phyloP scores from a whole-genome alignment of 176 grass and related monocot species.

The Eremochloa ophiuroides region DNA sequence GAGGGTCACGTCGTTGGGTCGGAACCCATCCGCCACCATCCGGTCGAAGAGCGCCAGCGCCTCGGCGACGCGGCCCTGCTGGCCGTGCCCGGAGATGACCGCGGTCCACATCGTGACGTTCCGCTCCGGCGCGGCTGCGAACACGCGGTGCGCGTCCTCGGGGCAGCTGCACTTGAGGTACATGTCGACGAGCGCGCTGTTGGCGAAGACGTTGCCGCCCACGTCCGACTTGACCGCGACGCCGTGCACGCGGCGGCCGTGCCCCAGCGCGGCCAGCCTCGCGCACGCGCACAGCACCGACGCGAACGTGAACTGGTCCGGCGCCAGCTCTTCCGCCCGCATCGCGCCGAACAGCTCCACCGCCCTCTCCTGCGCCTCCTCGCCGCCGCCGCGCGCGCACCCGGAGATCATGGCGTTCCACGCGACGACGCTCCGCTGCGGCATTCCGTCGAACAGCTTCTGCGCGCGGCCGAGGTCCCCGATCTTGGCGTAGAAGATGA shows the following conservation, averaged over 20 bases:
- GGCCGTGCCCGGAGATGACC: slow-evolving; percentile 46
- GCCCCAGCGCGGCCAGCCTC: slow-evolving; percentile 42
- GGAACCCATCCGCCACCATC: slow-evolving; percentile 30
- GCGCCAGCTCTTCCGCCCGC: slow-evolving; percentile 28
- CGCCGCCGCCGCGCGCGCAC: slow-evolving; percentile 20
- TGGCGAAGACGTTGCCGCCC: slow-evolving; percentile 38
- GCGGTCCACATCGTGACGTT: slow-evolving; percentile 52
- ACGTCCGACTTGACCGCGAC: slow-evolving; percentile 34
- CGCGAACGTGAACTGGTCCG: slow-evolving; percentile 63
- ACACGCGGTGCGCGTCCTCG: slow-evolving; percentile 38
- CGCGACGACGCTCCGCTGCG: slow-evolving; percentile 23
- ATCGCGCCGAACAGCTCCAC: slow-evolving; percentile 29
- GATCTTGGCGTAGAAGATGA: slow-evolving; percentile 48
- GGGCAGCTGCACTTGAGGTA: slow-evolving; percentile 58
- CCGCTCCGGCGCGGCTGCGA: slow-evolving; percentile 30
- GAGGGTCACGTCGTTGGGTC: slow-evolving; percentile 48
- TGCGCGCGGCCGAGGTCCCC: slow-evolving; percentile 34
- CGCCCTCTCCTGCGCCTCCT: slow-evolving; percentile 6
- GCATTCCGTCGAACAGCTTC: slow-evolving; percentile 48
- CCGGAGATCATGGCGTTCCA: slow-evolving; percentile 60
- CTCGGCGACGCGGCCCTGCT: slow-evolving; percentile 34
- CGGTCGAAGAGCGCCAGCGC: slow-evolving; percentile 37
- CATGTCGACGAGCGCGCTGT: slow-evolving; percentile 52
- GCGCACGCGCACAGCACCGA: slow-evolving; percentile 55
- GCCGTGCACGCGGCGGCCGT: slow-evolving; percentile 42